Evolutionary conservation across 1,139 yeast species (phyloP).

Genomic region (Candida gigantensis): DNA sequence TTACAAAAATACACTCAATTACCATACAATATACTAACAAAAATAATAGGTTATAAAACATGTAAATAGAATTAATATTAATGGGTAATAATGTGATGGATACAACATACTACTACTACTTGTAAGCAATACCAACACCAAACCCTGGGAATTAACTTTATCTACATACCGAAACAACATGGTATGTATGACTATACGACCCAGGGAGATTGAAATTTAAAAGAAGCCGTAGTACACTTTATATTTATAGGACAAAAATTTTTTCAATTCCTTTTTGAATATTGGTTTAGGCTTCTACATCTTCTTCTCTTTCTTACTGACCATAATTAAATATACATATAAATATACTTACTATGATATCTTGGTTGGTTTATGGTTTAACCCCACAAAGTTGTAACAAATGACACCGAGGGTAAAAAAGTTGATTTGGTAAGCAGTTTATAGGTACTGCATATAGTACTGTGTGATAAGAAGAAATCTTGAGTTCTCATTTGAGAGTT

Average conservation of each 20-base stretch:
- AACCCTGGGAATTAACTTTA: constrained; percentile 21
- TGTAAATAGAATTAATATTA: not conserved
- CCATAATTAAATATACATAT: too few relatives aligned
- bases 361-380: too few relatives aligned
- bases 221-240: constrained; percentile 13
- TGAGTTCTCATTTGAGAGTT: constrained; percentile 1
- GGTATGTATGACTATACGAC: constrained; percentile 22
- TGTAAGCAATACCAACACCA: too few relatives aligned
- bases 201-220: constrained; percentile 17
- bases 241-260: constrained; percentile 11
- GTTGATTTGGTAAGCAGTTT: too few relatives aligned
- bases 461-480: constrained; percentile 2
- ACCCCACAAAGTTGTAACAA: too few relatives aligned
- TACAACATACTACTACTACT: too few relatives aligned
- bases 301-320: too few relatives aligned
- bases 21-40: constrained; percentile 5
- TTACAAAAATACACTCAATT: not conserved
- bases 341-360: too few relatives aligned
- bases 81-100: too few relatives aligned
- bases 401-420: too few relatives aligned
- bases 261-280: constrained; percentile 9
- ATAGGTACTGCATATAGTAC: too few relatives aligned
- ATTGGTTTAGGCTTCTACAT: constrained; percentile 13
- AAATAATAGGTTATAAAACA: not conserved
- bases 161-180: constrained; percentile 15